Percentiles rank a stretch among this genome's conserved stretches.
phyloP scores from a whole-genome alignment of 495 filamentous ascomycete species.

The Penicillium cosmopolitanum region DNA sequence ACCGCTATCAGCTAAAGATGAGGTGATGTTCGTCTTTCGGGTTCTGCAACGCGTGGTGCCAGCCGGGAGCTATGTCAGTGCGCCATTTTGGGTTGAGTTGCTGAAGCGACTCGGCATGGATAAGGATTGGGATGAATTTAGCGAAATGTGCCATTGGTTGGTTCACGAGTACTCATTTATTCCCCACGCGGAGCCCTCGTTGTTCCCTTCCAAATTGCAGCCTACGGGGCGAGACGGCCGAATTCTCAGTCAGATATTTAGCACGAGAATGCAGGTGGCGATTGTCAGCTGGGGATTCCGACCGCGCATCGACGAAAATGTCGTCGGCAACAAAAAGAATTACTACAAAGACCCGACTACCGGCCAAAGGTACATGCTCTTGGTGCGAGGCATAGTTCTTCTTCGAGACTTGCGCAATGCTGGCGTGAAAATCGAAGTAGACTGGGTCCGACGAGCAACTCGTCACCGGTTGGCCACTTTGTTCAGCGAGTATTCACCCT shows the following conservation, averaged over 20 bases:
- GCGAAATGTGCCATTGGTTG: constrained; percentile 47
- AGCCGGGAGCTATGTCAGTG: constrained; percentile 33
- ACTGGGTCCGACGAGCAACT: constrained; percentile 46
- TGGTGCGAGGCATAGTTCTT: constrained; percentile 55
- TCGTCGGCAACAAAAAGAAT: constrained; percentile 7
- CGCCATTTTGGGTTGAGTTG: constrained; percentile 45
- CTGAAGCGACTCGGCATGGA: constrained; percentile 47
- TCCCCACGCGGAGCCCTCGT: constrained; percentile 3
- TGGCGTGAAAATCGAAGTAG: constrained; percentile 47
- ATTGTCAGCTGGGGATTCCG: constrained; percentile 64
- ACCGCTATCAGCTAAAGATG: constrained; percentile 23
- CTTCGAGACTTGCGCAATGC: constrained; percentile 49
- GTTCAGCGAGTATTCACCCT: constrained; percentile 42
- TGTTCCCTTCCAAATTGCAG: not conserved
- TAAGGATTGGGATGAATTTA: constrained; percentile 40
- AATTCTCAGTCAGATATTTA: constrained; percentile 50
- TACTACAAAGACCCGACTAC: constrained; percentile 7
- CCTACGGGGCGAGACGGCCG: constrained; percentile 17
- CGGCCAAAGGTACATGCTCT: constrained; percentile 35
- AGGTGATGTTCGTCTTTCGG: constrained; percentile 40
- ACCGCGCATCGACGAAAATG: constrained; percentile 14
- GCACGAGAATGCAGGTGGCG: constrained; percentile 48
- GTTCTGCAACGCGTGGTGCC: constrained; percentile 40
- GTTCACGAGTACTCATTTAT: constrained; percentile 38
- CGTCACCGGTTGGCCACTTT: constrained; percentile 53